These are phyloP conservation scores for Russula olivacea DNA, from an alignment of 768 basidiomycete genomes.

Conservation along the genomic window DNA sequence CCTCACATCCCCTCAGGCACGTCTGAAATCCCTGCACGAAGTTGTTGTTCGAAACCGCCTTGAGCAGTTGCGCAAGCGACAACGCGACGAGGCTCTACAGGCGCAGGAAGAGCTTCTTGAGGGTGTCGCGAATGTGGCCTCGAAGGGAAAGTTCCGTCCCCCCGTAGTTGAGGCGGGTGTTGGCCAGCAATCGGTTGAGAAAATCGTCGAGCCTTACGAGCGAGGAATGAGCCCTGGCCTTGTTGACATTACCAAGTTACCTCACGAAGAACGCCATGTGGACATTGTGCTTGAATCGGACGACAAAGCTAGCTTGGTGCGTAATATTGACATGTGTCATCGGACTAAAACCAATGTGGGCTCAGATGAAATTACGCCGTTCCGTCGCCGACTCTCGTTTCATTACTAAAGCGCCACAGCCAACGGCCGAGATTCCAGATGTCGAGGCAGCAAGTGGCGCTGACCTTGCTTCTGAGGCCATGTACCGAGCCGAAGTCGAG, in stretches of 20 bases:
- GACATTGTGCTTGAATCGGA: conserved; percentile 68
- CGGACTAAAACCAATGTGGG: conserved; percentile 7
- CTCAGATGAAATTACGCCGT: conserved; percentile 72
- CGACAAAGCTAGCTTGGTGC: conserved; percentile 53
- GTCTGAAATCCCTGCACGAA: conserved; percentile 88
- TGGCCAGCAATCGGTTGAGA: conserved; percentile 38
- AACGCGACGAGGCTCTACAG: conserved; percentile 91
- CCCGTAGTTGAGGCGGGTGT: conserved; percentile 32
- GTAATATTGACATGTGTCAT: conserved; percentile 8
- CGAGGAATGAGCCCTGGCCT: conserved; percentile 81
- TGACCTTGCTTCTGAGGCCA: conserved; percentile 82
- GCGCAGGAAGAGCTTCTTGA: conserved; percentile 88
- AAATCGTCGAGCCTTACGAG: conserved; percentile 74
- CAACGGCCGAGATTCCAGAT: conserved; percentile 48
- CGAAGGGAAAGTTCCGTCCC: conserved; percentile 40
- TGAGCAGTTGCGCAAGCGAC: conserved; percentile 91
- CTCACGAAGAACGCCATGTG: conserved; percentile 73
- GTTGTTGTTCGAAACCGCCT: conserved; percentile 94
- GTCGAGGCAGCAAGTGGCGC: conserved; percentile 56
- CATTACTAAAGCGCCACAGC: conserved; percentile 68
- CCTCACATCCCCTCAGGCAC: conserved; percentile 52
- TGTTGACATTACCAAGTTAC: conserved; percentile 63
- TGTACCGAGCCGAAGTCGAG: conserved; percentile 88
- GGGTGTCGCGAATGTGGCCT: conserved; percentile 61
- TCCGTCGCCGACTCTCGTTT: conserved; percentile 80